Evolutionary conservation across 163 green algal genomes (phyloP).

Genomic region (Chloroidium sp.): DNA sequence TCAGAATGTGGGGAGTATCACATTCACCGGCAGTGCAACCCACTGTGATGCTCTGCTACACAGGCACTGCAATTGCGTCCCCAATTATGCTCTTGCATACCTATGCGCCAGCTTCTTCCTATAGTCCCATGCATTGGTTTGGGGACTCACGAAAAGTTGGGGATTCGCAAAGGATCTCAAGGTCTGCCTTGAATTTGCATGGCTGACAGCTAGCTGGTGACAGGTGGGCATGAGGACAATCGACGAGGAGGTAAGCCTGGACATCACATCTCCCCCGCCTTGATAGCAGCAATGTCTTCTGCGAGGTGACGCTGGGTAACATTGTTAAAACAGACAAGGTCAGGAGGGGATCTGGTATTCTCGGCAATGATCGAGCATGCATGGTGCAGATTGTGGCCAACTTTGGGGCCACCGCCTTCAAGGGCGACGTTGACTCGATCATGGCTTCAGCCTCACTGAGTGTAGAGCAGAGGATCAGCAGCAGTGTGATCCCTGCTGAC

Average conservation of each 20-base stretch:
- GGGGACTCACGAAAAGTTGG: no score
- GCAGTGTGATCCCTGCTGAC: neutral
- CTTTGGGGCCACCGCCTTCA: slow-evolving; percentile 62
- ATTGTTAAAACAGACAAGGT: neutral
- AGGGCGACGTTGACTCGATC: slow-evolving; percentile 42
- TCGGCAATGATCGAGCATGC: neutral
- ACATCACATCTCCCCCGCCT: neutral
- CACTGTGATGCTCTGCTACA: no score
- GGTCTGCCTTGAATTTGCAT: no score
- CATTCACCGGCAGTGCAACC: no score
- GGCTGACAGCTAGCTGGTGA: no score
- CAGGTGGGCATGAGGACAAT: slow-evolving; percentile 64
- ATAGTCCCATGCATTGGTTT: no score
- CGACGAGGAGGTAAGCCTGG: slow-evolving; percentile 42
- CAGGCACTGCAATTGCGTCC: no score
- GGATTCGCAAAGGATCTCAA: no score
- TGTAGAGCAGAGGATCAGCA: slow-evolving; percentile 29
- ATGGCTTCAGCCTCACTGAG: slow-evolving; percentile 25
- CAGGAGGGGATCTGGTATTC: no score
- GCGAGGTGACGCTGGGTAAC: neutral
- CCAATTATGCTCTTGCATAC: no score
- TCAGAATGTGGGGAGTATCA: no score
- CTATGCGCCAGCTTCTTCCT: no score
- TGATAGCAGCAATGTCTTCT: neutral
- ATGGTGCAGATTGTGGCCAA: slow-evolving; percentile 49